Base-by-base conservation (phyloP, 2,329 filamentous ascomycete species). In the Fusarium humuli region DNA sequence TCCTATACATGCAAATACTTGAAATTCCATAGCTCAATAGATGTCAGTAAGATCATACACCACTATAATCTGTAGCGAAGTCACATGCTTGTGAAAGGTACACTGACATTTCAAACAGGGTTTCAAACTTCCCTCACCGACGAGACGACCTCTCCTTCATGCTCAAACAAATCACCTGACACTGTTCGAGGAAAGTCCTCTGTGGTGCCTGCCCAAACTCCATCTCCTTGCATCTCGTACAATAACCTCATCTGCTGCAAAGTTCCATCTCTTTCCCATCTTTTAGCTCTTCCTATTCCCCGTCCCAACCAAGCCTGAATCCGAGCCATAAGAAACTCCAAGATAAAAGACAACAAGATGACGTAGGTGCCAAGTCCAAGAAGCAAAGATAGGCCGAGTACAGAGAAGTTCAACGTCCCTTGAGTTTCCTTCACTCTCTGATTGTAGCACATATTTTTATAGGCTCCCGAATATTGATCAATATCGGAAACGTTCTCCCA, bases 101-200 rank as follows among this genome's bases (percentile, higher is more conserved):
- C 3, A 37, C 34, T 1, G 0, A n/a, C 0, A 37, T 6, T 37
- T 18, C 0, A 18, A 37, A 4, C 32, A 0, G 16, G 5, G 18
- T 37, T 10, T 37, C 18, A 37, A 4, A 11, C 5, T n/a, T 37
- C 34, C 10, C 34, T 25, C 1, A 32, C 14, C 7, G 13, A 8
- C 13, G 32, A 52, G 13, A 40, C 4, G 1, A 34, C 11, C 7
- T 29, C 41, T 7, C 27, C 29, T 7, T 56, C 22, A 7, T 47
- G 29, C 10, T 37, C 7, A n/a, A 40, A 47, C 14, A 22, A 1
- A 5, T 57, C 30, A 5, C 9, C 54, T 18, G 54, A 30, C 1
- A 16, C 11, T 6, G 18, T 56, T 20, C 42, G 18, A 8, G 30
- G 42, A 22, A 47, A 48, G 14, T 37, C 42, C 4, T 29, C 42